Evolutionary conservation across 2,329 filamentous ascomycete genomes (phyloP).

Genomic region (Paraphoma chrysanthemicola): DNA sequence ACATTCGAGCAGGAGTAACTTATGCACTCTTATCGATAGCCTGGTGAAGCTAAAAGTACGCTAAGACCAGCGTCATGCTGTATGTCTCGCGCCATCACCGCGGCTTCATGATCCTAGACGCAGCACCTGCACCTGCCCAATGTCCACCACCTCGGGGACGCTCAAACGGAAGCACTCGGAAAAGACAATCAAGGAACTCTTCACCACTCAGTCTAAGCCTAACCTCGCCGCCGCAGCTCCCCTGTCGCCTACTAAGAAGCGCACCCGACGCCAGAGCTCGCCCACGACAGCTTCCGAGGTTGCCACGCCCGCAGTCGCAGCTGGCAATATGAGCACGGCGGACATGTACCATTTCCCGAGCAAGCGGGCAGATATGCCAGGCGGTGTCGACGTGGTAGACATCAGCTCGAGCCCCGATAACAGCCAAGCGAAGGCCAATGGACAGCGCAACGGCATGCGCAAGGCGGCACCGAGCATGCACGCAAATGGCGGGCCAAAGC

Average conservation of each 20-base stretch:
- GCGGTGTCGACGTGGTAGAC: constrained; percentile 32
- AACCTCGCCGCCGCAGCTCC: constrained; percentile 29
- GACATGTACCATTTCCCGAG: constrained; percentile 47
- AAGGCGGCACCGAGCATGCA: constrained; percentile 71
- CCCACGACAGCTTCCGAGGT: constrained; percentile 14
- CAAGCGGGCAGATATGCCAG: constrained; percentile 27
- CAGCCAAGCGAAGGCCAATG: constrained; percentile 48
- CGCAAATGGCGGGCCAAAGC: constrained; percentile 71
- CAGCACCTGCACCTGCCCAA: constrained; percentile 30
- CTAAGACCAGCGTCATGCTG: constrained; percentile 36
- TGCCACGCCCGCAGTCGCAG: constrained; percentile 13
- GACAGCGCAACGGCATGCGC: constrained; percentile 46
- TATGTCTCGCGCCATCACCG: constrained; percentile 24
- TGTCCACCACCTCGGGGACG: constrained; percentile 40
- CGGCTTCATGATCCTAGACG: constrained; percentile 24
- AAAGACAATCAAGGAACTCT: constrained; percentile 45
- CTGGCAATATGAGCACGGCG: constrained; percentile 35
- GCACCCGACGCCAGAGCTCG: constrained; percentile 36
- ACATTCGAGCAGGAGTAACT: background rate
- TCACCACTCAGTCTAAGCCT: constrained; percentile 45
- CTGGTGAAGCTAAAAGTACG: constrained; percentile 7
- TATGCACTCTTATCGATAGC: constrained; percentile 1
- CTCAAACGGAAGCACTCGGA: constrained; percentile 47
- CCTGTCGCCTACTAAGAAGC: constrained; percentile 40
- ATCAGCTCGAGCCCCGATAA: constrained; percentile 49